Percentiles rank a stretch among this genome's conserved stretches.
Evolutionary conservation across 345 rosid genomes (phyloP).

Genomic region (Camelina laxa): DNA sequence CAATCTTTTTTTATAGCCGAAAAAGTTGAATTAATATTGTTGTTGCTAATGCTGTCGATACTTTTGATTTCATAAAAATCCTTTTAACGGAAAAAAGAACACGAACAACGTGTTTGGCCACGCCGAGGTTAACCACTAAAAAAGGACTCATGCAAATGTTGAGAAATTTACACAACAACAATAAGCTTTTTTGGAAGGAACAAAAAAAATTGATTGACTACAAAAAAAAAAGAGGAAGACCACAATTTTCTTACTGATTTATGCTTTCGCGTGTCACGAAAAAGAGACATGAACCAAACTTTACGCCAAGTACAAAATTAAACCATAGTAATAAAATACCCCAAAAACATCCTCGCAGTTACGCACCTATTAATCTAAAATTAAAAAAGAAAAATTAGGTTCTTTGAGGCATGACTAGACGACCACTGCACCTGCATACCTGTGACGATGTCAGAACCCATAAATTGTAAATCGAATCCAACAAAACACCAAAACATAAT

Average conservation of each 20-base stretch:
- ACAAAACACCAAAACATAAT: slow-evolving; percentile 17
- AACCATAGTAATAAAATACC: neutral
- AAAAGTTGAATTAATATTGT: slow-evolving; percentile 26
- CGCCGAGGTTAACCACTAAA: slow-evolving; percentile 32
- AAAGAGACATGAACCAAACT: slow-evolving; percentile 20
- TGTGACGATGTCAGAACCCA: slow-evolving; percentile 35
- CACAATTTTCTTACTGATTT: neutral
- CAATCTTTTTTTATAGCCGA: slow-evolving; percentile 22
- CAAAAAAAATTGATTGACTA: neutral
- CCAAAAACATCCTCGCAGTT: slow-evolving; percentile 19
- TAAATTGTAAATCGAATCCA: slow-evolving; percentile 17
- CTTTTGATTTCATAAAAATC: neutral
- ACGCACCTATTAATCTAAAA: neutral
- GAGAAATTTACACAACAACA: slow-evolving; percentile 31
- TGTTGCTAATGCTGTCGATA: slow-evolving; percentile 1
- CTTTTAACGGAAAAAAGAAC: slow-evolving; percentile 7
- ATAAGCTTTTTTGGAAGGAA: neutral
- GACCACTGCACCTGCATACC: slow-evolving; percentile 38
- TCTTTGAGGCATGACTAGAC: slow-evolving; percentile 33
- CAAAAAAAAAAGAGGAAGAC: neutral
- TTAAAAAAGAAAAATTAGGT: slow-evolving; percentile 20
- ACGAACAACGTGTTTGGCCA: slow-evolving; percentile 36
- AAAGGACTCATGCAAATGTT: slow-evolving; percentile 16
- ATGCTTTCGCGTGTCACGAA: slow-evolving; percentile 4
- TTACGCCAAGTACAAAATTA: slow-evolving; percentile 26